Base-by-base conservation (phyloP, 75 land plant species). In the Cryptomeria japonica region DNA sequence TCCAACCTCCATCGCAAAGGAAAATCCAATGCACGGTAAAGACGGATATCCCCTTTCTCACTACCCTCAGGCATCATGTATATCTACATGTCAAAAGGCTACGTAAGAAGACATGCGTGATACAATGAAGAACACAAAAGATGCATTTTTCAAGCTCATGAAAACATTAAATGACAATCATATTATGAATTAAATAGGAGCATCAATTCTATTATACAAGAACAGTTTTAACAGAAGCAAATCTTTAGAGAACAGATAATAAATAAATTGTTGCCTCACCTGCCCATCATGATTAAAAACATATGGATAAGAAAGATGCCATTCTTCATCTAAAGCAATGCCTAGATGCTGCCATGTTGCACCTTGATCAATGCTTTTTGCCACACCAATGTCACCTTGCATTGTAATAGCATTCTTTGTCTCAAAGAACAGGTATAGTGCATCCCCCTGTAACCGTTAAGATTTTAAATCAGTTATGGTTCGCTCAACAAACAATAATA, bases 51-150 rank as follows among this genome's bases (percentile, higher is more conserved):
- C 34, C 98, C 97, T 64, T 93, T 95, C 82, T 87, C 18, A 84
- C 93, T 96, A 82, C 99, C 90, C 87, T 97, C 99, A 25, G 99
- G 99, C 93, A 96, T 93, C 99, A 97, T 96, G 87, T 96, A 97
- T 72, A 97, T 91, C 99, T 97, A 91, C 70, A 70, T 34, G 84
- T 42, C 80, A 84, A 87, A 86, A 77, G 77, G 15, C 78, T 34
- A 42, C 14, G 41, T 38, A 86, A 82, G 25, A 47, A 82, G 42
- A n/a, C 86, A 85, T 85, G 31, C 37, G 84, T 37, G 46, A 28
- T 56, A 73, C 39, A 22, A 80, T 16, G 49, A 36, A 37, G 6
- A 42, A 25, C 83, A 25, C 11, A 39, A 80, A 80, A 32, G 34
- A 83, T 5, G 47, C 53, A 82, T 11, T 13, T 82, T 46, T 82